phyloP scores from a whole-genome alignment of 306 rosid species.

The Fragaria iinumae region DNA sequence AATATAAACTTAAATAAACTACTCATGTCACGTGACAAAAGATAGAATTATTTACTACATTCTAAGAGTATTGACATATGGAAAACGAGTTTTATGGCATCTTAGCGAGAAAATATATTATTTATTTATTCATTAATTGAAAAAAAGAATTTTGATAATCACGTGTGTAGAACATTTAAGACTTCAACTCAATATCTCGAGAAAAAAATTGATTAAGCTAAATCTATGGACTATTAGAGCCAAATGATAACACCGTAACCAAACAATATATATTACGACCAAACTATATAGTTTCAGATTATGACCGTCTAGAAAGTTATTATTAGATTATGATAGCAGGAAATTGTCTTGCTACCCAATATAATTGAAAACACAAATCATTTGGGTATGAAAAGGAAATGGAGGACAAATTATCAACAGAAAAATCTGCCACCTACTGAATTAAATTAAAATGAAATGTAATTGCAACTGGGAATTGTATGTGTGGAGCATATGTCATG shows the following conservation, averaged over 20 bases:
- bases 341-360: not conserved
- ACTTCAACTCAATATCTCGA: not conserved
- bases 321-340: not conserved
- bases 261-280: not conserved
- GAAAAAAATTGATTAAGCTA: not conserved
- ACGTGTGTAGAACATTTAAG: not conserved
- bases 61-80: no score
- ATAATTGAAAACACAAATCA: not conserved
- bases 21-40: no score
- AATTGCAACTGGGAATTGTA: not conserved
- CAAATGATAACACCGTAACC: no score
- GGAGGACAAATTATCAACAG: not conserved
- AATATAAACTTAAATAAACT: no score
- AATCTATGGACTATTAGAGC: no score
- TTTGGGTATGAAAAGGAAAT: not conserved
- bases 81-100: no score
- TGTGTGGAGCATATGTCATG: slow-evolving; percentile 7
- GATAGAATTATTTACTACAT: no score
- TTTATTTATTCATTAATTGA: not conserved
- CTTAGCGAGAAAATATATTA: not conserved
- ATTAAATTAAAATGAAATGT: not conserved
- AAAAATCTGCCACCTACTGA: not conserved
- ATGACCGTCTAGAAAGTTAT: not conserved
- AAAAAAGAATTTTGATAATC: not conserved
- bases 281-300: not conserved